phyloP scores from a whole-genome alignment of 345 rosid species.

The Rhizophora apiculata region DNA sequence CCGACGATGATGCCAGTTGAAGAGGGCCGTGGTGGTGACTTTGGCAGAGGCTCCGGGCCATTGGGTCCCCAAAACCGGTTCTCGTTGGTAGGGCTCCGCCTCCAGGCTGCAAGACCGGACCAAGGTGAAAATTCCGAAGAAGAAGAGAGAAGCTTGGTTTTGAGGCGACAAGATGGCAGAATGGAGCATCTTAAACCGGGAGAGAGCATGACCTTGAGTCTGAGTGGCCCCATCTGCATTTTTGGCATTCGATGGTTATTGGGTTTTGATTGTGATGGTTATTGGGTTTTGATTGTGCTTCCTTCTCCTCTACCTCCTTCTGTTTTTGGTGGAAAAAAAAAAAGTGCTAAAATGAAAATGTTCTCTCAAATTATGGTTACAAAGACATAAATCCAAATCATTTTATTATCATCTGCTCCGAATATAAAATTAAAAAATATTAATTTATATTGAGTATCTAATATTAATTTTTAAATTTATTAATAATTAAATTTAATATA shows the following conservation, averaged over 20 bases:
- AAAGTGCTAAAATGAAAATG: no score
- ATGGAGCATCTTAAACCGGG: conserved; percentile 5
- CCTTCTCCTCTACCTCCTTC: no score
- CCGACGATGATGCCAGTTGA: neutral
- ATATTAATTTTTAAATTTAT: no score
- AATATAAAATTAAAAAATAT: no score
- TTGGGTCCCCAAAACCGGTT: conserved; percentile 72
- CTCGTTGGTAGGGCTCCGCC: conserved; percentile 55
- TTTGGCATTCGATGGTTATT: neutral
- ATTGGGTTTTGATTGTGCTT: no score
- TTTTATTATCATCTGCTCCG: no score
- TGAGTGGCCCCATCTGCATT: neutral
- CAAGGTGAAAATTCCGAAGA: conserved; percentile 37
- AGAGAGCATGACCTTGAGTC: conserved; percentile 2
- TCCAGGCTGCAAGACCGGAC: conserved; percentile 72
- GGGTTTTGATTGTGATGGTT: neutral
- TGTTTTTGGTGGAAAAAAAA: no score
- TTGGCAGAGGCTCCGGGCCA: conserved; percentile 50
- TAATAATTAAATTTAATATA: no score
- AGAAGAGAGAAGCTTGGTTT: conserved; percentile 24
- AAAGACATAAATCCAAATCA: no score
- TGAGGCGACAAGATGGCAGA: conserved; percentile 8
- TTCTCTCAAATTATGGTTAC: no score
- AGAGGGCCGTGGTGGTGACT: conserved; percentile 2
- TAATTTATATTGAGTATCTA: no score